phyloP scores from a whole-genome alignment of 2,329 filamentous ascomycete species.

The Arthrobotrys conoides region DNA sequence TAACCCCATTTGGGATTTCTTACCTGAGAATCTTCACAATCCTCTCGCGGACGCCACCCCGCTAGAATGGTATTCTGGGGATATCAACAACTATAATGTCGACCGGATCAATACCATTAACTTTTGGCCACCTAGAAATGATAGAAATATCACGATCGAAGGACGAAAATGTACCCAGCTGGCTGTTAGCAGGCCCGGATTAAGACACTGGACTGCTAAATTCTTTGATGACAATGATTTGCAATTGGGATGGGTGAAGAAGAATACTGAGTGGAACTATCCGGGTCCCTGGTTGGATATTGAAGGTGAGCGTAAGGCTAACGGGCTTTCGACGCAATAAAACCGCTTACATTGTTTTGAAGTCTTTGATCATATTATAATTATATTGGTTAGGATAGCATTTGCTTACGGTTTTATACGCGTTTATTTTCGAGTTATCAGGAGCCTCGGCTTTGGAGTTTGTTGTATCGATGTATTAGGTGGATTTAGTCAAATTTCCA shows the following conservation, averaged over 20 bases:
- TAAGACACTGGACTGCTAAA: slow-evolving; percentile 14
- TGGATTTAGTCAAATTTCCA: neutral
- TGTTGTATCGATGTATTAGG: neutral
- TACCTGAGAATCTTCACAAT: slow-evolving; percentile 12
- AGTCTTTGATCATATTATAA: neutral
- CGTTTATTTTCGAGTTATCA: too few relatives aligned
- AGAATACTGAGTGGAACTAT: slow-evolving; percentile 12
- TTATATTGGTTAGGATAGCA: neutral
- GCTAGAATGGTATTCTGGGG: slow-evolving; percentile 6
- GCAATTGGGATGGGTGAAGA: neutral
- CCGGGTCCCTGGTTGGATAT: neutral
- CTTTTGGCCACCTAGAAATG: slow-evolving; percentile 6
- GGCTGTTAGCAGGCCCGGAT: slow-evolving; percentile 2
- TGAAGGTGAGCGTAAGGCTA: neutral
- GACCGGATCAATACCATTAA: slow-evolving; percentile 1
- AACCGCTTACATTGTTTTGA: neutral
- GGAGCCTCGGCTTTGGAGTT: neutral
- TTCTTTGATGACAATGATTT: slow-evolving; percentile 11
- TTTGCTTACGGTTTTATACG: neutral
- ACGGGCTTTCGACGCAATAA: neutral
- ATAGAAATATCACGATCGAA: slow-evolving; percentile 2
- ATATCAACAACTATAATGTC: slow-evolving; percentile 17
- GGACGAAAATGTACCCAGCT: slow-evolving; percentile 2
- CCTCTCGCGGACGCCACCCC: slow-evolving; percentile 3
- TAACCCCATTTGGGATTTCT: slow-evolving; percentile 17